phyloP scores from a whole-genome alignment of 2,329 filamentous ascomycete species.

The Dactylonectria macrodidyma region DNA sequence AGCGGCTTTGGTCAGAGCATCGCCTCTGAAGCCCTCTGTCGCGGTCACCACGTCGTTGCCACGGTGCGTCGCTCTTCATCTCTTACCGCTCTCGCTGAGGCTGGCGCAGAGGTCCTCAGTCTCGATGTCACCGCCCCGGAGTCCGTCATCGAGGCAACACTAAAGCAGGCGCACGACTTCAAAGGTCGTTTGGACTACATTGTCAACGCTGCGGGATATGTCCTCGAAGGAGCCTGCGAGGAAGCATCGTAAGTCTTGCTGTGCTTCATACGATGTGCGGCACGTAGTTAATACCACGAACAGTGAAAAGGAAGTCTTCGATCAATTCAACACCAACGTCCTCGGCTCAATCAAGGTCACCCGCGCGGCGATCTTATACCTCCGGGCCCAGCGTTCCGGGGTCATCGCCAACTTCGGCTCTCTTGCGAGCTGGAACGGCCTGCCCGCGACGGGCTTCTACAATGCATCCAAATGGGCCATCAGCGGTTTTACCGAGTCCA shows the following conservation, averaged over 20 bases:
- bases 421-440: slow-evolving; percentile 55
- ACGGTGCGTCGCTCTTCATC: slow-evolving; percentile 55
- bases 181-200: slow-evolving; percentile 31
- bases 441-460: slow-evolving; percentile 38
- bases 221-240: slow-evolving; percentile 35
- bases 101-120: slow-evolving; percentile 25
- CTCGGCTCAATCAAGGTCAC: slow-evolving; percentile 62
- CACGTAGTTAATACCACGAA: neutral
- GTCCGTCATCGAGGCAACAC: slow-evolving; percentile 24
- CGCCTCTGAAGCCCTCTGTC: slow-evolving; percentile 56
- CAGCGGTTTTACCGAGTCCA: slow-evolving; percentile 56
- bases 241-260: slow-evolving; percentile 28
- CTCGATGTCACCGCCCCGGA: slow-evolving; percentile 33
- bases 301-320: slow-evolving; percentile 49
- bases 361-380: slow-evolving; percentile 60
- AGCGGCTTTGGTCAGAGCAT: slow-evolving; percentile 62
- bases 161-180: slow-evolving; percentile 28
- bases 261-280: neutral
- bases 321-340: slow-evolving; percentile 63
- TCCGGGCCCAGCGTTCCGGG: slow-evolving; percentile 52
- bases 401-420: slow-evolving; percentile 60
- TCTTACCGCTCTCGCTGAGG: slow-evolving; percentile 21
- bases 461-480: slow-evolving; percentile 60
- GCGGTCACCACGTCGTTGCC: slow-evolving; percentile 63
- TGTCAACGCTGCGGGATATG: slow-evolving; percentile 35